phyloP scores from a whole-genome alignment of 2,329 filamentous ascomycete species.

The Decorospora gaudefroyi region DNA sequence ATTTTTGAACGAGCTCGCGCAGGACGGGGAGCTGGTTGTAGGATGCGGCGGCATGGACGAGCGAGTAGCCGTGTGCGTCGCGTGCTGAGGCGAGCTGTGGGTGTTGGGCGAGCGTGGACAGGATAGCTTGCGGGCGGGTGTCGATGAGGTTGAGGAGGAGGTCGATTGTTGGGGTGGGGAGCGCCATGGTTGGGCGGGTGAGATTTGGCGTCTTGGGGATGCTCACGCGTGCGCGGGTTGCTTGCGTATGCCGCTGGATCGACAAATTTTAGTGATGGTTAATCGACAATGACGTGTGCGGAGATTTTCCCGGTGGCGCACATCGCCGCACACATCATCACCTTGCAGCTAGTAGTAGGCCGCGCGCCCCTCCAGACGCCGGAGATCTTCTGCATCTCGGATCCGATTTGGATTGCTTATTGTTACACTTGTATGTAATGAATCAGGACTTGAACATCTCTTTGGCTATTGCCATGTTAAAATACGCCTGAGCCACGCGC shows the following conservation, averaged over 20 bases:
- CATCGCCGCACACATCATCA: constrained; percentile 1
- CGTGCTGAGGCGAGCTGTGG: constrained; percentile 77
- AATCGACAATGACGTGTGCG: constrained; percentile 25
- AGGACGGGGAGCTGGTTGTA: constrained; percentile 87
- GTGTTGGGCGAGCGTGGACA: constrained; percentile 73
- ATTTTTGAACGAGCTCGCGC: constrained; percentile 73
- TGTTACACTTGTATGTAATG: too few relatives aligned
- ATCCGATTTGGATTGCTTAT: too few relatives aligned
- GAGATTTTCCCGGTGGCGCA: constrained; percentile 1
- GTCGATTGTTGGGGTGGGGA: constrained; percentile 51
- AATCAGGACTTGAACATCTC: too few relatives aligned
- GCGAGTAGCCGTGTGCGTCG: constrained; percentile 91
- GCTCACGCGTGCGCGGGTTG: neutral
- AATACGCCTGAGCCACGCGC: too few relatives aligned
- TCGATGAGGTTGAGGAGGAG: constrained; percentile 66
- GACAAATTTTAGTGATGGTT: neutral
- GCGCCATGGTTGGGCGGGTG: constrained; percentile 28
- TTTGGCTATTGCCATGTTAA: too few relatives aligned
- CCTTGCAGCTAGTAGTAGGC: constrained; percentile 5
- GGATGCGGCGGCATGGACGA: constrained; percentile 89
- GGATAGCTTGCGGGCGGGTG: constrained; percentile 74
- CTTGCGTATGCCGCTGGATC: too few relatives aligned
- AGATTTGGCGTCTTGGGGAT: neutral
- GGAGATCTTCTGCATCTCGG: neutral
- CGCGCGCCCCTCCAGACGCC: too few relatives aligned